phyloP scores from a whole-genome alignment of 257 asterid species.

The Solanum acaule region DNA sequence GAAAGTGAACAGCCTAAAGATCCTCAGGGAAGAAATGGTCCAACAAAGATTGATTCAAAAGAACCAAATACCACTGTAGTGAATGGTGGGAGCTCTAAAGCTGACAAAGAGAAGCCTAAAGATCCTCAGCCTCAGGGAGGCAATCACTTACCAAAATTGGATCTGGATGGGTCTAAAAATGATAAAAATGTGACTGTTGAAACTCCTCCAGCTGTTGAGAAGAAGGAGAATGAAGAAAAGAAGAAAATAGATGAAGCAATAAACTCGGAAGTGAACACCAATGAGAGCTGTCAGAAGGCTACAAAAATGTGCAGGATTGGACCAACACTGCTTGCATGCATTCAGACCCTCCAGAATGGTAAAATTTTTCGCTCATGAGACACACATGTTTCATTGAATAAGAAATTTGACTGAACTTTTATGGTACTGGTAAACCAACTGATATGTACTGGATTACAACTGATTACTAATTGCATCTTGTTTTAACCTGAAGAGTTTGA shows the following conservation, averaged over 20 bases:
- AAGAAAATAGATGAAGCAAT: not conserved
- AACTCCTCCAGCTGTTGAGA: not conserved
- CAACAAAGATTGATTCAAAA: slow-evolving; percentile 21
- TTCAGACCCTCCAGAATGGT: not conserved
- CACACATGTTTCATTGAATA: not conserved
- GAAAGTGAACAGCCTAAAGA: slow-evolving; percentile 15
- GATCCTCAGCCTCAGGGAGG: slow-evolving; percentile 16
- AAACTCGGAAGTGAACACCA: not conserved
- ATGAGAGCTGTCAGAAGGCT: not conserved
- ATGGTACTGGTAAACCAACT: not conserved
- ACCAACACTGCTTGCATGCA: slow-evolving; percentile 4
- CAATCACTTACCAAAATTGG: slow-evolving; percentile 17
- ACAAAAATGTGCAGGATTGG: not conserved
- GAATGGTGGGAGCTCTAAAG: not conserved
- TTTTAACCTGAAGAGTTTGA: not conserved
- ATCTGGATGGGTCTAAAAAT: slow-evolving; percentile 7
- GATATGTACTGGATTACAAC: not conserved
- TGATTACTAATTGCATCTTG: not conserved
- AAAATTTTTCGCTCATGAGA: not conserved
- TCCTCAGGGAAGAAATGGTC: slow-evolving; percentile 11
- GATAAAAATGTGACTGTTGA: not conserved
- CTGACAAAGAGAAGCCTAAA: slow-evolving; percentile 8
- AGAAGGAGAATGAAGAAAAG: not conserved
- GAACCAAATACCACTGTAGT: not conserved
- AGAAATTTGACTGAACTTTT: not conserved